A percentile compares a stretch with the other conserved stretches of the same genome.
Evolutionary conservation across 2,329 filamentous ascomycete species (phyloP).

Genomic region (Pyrenophora graminea): DNA sequence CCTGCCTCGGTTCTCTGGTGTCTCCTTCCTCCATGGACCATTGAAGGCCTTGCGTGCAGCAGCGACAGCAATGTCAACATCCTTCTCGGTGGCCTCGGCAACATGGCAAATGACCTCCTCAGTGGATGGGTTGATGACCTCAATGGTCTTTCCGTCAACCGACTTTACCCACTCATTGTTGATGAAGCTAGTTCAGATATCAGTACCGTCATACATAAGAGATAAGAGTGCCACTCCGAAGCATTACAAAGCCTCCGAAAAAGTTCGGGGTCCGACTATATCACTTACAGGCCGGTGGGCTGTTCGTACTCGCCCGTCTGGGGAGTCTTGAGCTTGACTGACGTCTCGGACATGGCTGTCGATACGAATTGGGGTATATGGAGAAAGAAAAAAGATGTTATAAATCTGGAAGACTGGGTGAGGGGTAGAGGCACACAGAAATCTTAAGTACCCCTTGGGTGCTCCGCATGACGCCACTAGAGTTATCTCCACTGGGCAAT

Average conservation of each 20-base stretch:
- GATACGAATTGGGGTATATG: conserved; percentile 36
- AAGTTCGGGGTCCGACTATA: neutral
- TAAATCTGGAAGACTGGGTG: conserved; percentile 17
- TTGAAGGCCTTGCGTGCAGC: conserved; percentile 88
- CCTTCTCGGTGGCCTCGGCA: conserved; percentile 85
- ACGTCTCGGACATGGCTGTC: conserved; percentile 50
- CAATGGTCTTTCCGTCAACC: conserved; percentile 86
- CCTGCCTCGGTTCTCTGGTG: conserved; percentile 72
- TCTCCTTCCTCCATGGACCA: conserved; percentile 68
- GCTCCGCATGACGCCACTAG: conserved; percentile 30
- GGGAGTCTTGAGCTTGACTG: conserved; percentile 69
- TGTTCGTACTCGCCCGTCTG: conserved; percentile 62
- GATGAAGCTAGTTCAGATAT: conserved; percentile 68
- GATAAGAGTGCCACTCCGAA: neutral
- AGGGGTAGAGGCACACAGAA: conserved; percentile 29
- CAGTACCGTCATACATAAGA: conserved; percentile 10
- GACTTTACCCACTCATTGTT: conserved; percentile 88
- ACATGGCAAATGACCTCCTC: conserved; percentile 86
- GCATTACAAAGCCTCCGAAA: conserved; percentile 12
- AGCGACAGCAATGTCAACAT: conserved; percentile 76
- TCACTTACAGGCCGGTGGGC: conserved; percentile 58
- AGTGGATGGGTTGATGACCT: conserved; percentile 85
- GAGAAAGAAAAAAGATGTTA: conserved; percentile 17
- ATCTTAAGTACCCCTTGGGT: conserved; percentile 36
- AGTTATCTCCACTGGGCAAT: conserved; percentile 25